Evolutionary conservation across 2,329 filamentous ascomycete genomes (phyloP).

Genomic region (Nemania abortiva): DNA sequence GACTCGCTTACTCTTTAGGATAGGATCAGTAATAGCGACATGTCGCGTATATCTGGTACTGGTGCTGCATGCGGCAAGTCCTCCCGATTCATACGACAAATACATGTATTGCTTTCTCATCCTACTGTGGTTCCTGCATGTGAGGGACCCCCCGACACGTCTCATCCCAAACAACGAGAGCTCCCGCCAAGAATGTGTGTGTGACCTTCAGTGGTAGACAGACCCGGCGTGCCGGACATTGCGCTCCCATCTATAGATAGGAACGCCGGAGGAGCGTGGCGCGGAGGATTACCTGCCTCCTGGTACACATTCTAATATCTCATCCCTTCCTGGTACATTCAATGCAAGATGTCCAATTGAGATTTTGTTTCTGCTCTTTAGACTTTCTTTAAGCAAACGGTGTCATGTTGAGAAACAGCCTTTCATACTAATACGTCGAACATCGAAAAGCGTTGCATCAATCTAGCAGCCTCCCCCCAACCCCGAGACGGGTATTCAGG

Average conservation of each 20-base stretch:
- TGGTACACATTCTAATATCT: slow-evolving; percentile 13
- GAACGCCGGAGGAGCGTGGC: slow-evolving; percentile 18
- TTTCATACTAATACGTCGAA: background rate
- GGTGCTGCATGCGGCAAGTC: slow-evolving; percentile 31
- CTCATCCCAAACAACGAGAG: slow-evolving; percentile 27
- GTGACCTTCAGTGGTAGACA: slow-evolving; percentile 13
- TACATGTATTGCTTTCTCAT: slow-evolving; percentile 13
- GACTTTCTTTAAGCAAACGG: background rate
- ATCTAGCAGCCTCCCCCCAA: slow-evolving; percentile 1
- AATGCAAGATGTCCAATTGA: slow-evolving; percentile 1
- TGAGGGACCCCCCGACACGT: slow-evolving; percentile 16
- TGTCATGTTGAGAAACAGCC: background rate
- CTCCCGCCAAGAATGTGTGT: slow-evolving; percentile 17
- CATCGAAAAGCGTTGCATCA: slow-evolving; percentile 7
- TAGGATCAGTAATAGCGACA: slow-evolving; percentile 6
- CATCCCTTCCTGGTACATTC: slow-evolving; percentile 10
- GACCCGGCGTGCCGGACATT: slow-evolving; percentile 34
- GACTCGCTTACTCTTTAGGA: slow-evolving; percentile 16
- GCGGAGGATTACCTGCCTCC: slow-evolving; percentile 2
- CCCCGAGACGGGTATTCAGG: slow-evolving; percentile 1
- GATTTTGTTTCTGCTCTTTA: background rate
- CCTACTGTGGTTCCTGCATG: slow-evolving; percentile 19
- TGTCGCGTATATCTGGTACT: background rate
- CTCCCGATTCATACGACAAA: slow-evolving; percentile 26
- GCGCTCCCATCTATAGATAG: slow-evolving; percentile 25